Percentiles rank a stretch among this genome's conserved stretches.
These are phyloP conservation scores for Ascochyta lentis DNA, from an alignment of 2,329 filamentous ascomycete genomes.

Conservation along the genomic window DNA sequence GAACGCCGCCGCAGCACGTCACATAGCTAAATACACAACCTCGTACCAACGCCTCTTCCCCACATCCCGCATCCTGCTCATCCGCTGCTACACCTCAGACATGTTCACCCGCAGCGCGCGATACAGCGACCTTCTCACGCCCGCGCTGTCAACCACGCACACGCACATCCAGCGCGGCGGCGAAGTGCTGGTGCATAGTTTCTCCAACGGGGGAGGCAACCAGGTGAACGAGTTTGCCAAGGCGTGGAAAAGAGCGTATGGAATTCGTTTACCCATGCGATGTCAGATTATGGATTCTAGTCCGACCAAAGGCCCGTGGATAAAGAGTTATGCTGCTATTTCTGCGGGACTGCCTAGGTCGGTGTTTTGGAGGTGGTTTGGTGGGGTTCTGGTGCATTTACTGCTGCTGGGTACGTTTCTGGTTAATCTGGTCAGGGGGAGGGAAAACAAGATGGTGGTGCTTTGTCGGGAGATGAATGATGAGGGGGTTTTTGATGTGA, in stretches of 20 bases:
- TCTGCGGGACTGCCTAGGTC: slow-evolving; percentile 34
- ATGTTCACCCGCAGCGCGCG: slow-evolving; percentile 33
- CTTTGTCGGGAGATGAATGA: slow-evolving; percentile 42
- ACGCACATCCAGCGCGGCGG: slow-evolving; percentile 32
- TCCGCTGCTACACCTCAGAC: slow-evolving; percentile 39
- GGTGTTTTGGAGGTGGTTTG: slow-evolving; percentile 36
- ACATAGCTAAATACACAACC: slow-evolving; percentile 48
- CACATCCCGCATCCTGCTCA: slow-evolving; percentile 38
- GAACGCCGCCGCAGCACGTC: slow-evolving; percentile 45
- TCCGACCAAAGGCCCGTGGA: slow-evolving; percentile 44
- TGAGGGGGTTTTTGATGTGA: slow-evolving; percentile 30
- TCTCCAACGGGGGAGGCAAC: slow-evolving; percentile 47
- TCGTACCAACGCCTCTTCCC: slow-evolving; percentile 43
- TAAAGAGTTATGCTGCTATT: slow-evolving; percentile 41
- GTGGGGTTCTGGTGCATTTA: slow-evolving; percentile 35
- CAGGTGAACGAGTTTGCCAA: slow-evolving; percentile 43
- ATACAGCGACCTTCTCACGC: slow-evolving; percentile 27
- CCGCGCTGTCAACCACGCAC: slow-evolving; percentile 36
- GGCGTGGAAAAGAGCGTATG: slow-evolving; percentile 34
- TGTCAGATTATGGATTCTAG: slow-evolving; percentile 43
- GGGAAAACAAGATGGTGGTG: slow-evolving; percentile 36
- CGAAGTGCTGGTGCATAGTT: slow-evolving; percentile 43
- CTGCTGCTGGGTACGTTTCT: slow-evolving; percentile 33
- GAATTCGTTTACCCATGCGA: slow-evolving; percentile 33
- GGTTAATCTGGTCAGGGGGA: slow-evolving; percentile 21